Conservation (phyloP, 352 stramenopile genomes). For the Globisporangium acanthophoron region DNA sequence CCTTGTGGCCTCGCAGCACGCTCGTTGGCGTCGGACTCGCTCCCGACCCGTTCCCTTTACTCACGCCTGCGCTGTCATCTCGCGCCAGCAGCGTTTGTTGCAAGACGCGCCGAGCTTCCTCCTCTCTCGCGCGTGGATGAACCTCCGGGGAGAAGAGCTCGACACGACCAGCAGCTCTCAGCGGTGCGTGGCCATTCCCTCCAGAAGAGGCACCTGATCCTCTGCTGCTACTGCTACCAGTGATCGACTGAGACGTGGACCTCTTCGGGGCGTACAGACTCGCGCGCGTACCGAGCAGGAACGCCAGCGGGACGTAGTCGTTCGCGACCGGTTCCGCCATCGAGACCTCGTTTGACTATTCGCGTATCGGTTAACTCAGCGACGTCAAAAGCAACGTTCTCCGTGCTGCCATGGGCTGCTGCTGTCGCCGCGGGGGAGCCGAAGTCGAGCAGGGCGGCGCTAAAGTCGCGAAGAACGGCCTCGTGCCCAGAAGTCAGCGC, state of each 20-base stretch:
- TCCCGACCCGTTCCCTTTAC: neutral
- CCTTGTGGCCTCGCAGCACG: slow-evolving; percentile 3
- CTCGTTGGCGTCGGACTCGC: slow-evolving; percentile 5
- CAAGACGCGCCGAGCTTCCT: slow-evolving; percentile 31
- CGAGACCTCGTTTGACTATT: neutral
- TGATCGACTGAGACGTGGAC: neutral
- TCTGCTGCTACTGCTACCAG: neutral
- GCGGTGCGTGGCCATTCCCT: neutral
- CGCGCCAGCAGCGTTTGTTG: slow-evolving; percentile 21
- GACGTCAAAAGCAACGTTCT: too few relatives aligned
- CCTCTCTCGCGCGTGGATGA: slow-evolving; percentile 28
- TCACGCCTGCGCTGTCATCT: neutral
- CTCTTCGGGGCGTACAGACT: slow-evolving; percentile 26
- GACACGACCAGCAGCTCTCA: neutral
- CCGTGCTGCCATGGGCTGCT: slow-evolving; percentile 6
- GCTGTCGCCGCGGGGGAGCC: slow-evolving; percentile 15
- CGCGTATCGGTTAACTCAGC: neutral
- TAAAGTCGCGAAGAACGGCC: slow-evolving; percentile 12
- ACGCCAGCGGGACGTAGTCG: slow-evolving; percentile 60
- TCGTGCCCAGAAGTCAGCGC: slow-evolving; percentile 20
- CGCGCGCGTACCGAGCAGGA: slow-evolving; percentile 47
- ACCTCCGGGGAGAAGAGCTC: slow-evolving; percentile 12
- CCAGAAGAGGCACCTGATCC: neutral
- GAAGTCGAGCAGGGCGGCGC: slow-evolving; percentile 4
- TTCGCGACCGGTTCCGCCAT: slow-evolving; percentile 21